A percentile compares a stretch with the other conserved stretches of the same genome.
phyloP scores from a whole-genome alignment of 345 rosid genomes.

The Corchorus capsularis region DNA sequence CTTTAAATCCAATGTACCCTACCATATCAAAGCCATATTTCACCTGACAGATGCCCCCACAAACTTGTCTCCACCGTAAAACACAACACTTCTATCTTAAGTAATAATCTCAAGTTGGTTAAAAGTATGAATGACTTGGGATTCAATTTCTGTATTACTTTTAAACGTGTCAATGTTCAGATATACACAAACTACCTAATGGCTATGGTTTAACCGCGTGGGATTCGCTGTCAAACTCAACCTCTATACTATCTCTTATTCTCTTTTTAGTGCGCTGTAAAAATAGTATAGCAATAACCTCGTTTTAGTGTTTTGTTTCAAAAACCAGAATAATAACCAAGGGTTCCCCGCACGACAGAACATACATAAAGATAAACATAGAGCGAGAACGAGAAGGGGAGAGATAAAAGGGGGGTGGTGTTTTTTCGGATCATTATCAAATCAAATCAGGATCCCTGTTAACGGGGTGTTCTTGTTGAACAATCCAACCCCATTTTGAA shows the following conservation, averaged over 20 bases:
- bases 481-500: background rate
- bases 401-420: background rate
- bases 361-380: background rate
- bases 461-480: background rate
- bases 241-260: too few relatives aligned
- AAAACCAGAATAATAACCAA: background rate
- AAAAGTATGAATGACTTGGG: background rate
- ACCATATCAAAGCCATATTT: conserved; percentile 1
- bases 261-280: background rate
- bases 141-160: background rate
- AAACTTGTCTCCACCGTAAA: too few relatives aligned
- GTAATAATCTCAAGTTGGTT: background rate
- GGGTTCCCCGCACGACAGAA: background rate
- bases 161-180: background rate
- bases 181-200: background rate
- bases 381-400: background rate
- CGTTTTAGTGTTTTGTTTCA: background rate
- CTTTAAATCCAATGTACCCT: conserved; percentile 4
- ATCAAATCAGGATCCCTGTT: conserved; percentile 9
- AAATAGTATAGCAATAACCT: background rate
- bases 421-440: background rate
- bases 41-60: background rate
- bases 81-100: too few relatives aligned
- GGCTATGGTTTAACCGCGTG: background rate
- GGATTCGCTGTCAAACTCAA: conserved; percentile 15